Evolutionary conservation across 768 basidiomycete genomes (phyloP), one percentile per base, ranked within the genome.

Genomic region (Dictyophora rubrovolvata): DNA sequence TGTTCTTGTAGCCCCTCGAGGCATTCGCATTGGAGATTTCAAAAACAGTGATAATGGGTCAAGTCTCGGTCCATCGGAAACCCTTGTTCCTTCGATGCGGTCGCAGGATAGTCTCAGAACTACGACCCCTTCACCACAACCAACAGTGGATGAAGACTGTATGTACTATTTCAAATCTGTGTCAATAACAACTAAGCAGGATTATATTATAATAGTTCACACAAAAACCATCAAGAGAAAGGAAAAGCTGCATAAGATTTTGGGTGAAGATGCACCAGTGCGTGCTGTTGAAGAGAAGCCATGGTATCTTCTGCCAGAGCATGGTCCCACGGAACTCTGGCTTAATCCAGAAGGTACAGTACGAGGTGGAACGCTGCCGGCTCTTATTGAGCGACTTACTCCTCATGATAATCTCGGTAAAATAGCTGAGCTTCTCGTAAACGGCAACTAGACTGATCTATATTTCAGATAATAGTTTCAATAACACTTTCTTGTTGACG

Each of bases 401-500:
- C 84, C 88, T 16, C 95, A 99, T 67, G 92, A 94, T 62, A 82
- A 85, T 65, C 83, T 83, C 56, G 89, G 93, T 91, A 64, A 66
- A 84, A 69, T 37, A 8, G 10, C 48, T 36, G 11, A 8, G 42
- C 23, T 55, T 33, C 46, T 50, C 51, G 48, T 35, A 11, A 17
- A 63, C 59, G 20, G 5, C 52, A 20, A 37, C 54, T 62, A 36
- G 61, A 51, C 21, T 36, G 28, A 56, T 21, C 61, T n/a, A 59
- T 18, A 22, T 57, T 55, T 60, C 64, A 87, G 88, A 96, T 70
- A 79, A 85, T 0, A 80, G 81, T 7, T 95, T 87, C 72, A 88
- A 79, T 69, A 85, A 86, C 68, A 86, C 93, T 0, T 98, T 98
- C 79, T 72, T 98, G 63, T 86, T 96, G 82, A 96, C 95, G 0